These are phyloP conservation scores for Kappamyces sp. DNA, from an alignment of 192 early-diverging fungal species.

Conservation along the genomic window DNA sequence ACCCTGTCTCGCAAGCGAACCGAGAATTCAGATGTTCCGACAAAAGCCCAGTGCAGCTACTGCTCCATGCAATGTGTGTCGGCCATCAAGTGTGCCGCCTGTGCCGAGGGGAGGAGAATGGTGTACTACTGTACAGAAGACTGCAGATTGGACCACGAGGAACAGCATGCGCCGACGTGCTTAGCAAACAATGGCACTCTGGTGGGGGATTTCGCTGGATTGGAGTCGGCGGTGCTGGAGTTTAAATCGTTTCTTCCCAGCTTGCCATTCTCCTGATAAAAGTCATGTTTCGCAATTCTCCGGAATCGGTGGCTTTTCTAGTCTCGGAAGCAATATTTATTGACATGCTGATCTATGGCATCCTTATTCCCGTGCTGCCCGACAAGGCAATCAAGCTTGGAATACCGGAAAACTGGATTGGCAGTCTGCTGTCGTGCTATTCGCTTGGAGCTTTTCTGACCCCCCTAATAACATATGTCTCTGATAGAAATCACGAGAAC, in stretches of 20 bases:
- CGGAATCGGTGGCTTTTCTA: slow-evolving; percentile 6
- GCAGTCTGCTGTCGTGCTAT: slow-evolving; percentile 3
- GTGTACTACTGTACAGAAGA: slow-evolving; percentile 28
- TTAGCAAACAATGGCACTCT: background rate
- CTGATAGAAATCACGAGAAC: no score
- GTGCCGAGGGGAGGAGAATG: slow-evolving; percentile 3
- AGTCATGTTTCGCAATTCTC: background rate
- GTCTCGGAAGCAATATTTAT: slow-evolving; percentile 10
- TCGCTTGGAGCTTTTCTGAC: background rate
- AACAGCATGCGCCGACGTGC: slow-evolving; percentile 7
- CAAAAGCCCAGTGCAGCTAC: slow-evolving; percentile 18
- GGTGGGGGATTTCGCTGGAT: background rate
- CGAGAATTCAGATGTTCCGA: slow-evolving; percentile 1
- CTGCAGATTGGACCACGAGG: slow-evolving; percentile 18
- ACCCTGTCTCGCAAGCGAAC: slow-evolving; percentile 9
- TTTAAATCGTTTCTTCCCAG: background rate
- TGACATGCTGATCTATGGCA: slow-evolving; percentile 13
- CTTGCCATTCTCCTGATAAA: background rate
- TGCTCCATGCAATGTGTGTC: slow-evolving; percentile 22
- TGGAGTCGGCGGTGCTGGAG: background rate
- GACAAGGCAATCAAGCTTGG: background rate
- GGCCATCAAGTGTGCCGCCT: slow-evolving; percentile 14
- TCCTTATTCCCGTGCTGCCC: slow-evolving; percentile 8
- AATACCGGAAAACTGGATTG: background rate
- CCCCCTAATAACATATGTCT: no score